phyloP scores from a whole-genome alignment of 345 rosid species.

The Cardamine resedifolia region DNA sequence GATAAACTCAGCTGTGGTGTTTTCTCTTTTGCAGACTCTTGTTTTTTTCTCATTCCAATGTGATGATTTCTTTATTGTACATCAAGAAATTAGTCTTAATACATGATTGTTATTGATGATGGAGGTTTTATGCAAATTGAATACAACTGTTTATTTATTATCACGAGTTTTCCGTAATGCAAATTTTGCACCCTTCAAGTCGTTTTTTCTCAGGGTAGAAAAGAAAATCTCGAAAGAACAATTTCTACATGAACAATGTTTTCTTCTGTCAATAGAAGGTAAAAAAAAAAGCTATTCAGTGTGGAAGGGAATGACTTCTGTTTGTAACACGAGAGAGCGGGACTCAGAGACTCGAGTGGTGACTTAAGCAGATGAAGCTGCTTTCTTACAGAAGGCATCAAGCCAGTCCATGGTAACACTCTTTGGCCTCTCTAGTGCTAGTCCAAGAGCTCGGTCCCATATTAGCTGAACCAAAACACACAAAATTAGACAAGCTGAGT shows the following conservation, averaged over 20 bases:
- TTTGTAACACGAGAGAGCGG: not conserved
- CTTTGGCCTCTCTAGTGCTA: constrained; percentile 96
- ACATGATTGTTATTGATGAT: not conserved
- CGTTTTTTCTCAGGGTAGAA: constrained; percentile 4
- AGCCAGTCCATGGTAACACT: constrained; percentile 98
- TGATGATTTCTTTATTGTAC: not conserved
- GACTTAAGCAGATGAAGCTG: constrained; percentile 40
- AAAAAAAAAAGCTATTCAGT: constrained; percentile 13
- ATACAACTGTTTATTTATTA: constrained; percentile 24
- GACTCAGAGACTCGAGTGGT: not conserved
- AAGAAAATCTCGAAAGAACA: constrained; percentile 3
- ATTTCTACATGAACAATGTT: constrained; percentile 23
- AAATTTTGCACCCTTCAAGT: constrained; percentile 29
- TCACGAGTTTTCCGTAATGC: constrained; percentile 11
- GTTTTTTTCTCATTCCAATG: not conserved
- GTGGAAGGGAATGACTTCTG: constrained; percentile 14
- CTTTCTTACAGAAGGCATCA: constrained; percentile 74
- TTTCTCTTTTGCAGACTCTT: not conserved
- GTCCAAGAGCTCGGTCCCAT: constrained; percentile 97
- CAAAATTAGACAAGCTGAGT: not conserved
- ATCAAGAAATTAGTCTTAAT: not conserved
- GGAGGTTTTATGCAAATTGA: not conserved
- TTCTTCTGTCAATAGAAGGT: constrained; percentile 22
- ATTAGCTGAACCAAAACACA: constrained; percentile 59
- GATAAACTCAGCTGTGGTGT: not conserved